Base-by-base conservation (phyloP, 2,329 filamentous ascomycete genomes). In the Uncinocarpus reesii region DNA sequence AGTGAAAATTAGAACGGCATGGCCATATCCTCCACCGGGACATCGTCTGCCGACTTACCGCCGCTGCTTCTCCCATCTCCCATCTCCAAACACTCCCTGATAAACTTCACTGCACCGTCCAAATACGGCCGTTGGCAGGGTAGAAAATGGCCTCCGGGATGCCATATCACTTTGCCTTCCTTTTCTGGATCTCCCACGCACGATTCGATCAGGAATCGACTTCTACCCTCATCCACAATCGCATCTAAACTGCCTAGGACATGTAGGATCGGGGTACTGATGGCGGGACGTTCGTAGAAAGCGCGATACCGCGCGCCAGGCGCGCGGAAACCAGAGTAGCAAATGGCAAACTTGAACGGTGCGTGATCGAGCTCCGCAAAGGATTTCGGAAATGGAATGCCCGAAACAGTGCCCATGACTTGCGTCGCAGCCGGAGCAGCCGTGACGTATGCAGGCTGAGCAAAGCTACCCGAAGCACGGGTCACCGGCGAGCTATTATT, bases 111-210 rank as follows among this genome's bases (percentile, higher is more conserved):
- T 55, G 93, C 67, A 26, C 83, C 83, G 71, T 83, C 81, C 16
- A 83, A 79, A 76, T 84, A 92, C 56, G 88, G 83, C 69, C 84
- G 86, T 56, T 82, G 79, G 51, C 87, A 80, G 0, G 90, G 90
- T 59, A 95, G 77, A 60, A 94, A 88, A 64, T 96, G 90, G 0
- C 89, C 89, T 6, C 90, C 90, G 1, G 90, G 89, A 65, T 94
- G 87, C 57, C 83, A 79, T 45, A 83, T 72, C 45, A 78, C 72
- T 56, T 68, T 74, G 36, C 65, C 69, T 47, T 73, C 71, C 37
- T 62, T 66, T 56, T 76, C 57, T 61, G 54, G 78, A 71, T 60
- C 72, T 38, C 72, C 73, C 53, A 63, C 74, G 63, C 81, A 86
- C 40, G 75, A 73, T 20, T 87, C 80, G 2, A 84, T 74, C 50